Evolutionary conservation across 2,329 filamentous ascomycete species (phyloP).

Genomic region (Colletotrichum filicis): DNA sequence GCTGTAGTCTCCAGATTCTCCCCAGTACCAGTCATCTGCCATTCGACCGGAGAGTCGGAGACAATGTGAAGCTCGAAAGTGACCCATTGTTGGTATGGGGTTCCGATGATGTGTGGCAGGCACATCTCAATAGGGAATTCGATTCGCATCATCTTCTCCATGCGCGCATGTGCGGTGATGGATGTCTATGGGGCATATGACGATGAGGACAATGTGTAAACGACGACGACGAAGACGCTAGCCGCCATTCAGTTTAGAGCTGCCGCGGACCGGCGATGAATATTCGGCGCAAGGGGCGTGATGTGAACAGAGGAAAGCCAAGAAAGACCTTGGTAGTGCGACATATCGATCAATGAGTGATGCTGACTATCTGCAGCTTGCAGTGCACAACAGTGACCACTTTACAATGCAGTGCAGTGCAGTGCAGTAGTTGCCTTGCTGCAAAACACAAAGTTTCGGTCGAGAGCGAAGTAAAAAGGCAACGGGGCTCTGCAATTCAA

Average conservation of each 20-base stretch:
- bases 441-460: background rate
- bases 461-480: background rate
- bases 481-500: background rate
- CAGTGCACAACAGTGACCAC: background rate
- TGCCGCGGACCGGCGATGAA: conserved; percentile 3
- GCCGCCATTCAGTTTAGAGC: conserved; percentile 11
- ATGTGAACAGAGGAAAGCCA: background rate
- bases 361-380: background rate
- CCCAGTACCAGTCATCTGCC: background rate
- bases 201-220: conserved; percentile 8
- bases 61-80: background rate
- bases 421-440: background rate
- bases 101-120: background rate
- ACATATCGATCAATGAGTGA: no score
- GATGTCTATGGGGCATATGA: background rate
- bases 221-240: conserved; percentile 12
- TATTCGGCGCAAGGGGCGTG: background rate
- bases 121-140: background rate
- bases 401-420: no score
- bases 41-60: background rate
- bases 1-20: background rate
- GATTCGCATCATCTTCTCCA: background rate
- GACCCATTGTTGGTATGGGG: background rate
- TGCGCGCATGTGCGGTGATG: conserved; percentile 10
- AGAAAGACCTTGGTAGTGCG: background rate